Conservation (phyloP, 176 grass and related monocot genomes). For the Leersia perrieri region DNA sequence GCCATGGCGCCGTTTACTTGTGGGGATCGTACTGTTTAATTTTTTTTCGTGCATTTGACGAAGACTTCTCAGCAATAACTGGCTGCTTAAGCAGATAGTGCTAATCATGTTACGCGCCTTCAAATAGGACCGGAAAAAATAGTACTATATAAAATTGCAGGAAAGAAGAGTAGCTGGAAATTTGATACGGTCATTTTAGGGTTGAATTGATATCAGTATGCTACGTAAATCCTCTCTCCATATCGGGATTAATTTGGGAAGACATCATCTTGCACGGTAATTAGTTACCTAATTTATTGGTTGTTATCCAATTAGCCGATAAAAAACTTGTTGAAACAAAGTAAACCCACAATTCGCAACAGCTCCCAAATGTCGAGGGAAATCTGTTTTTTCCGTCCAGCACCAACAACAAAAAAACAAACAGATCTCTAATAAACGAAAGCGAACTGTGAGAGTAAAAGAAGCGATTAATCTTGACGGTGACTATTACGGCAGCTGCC, state of each 20-base stretch:
- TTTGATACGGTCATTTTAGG: not conserved
- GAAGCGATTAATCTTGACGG: not conserved
- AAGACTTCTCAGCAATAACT: not conserved
- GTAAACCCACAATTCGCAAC: not conserved
- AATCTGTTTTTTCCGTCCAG: not conserved
- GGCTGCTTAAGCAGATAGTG: not conserved
- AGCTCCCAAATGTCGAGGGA: not conserved
- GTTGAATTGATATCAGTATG: not conserved
- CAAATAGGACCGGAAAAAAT: not conserved
- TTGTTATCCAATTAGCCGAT: not conserved
- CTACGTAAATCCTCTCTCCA: not conserved
- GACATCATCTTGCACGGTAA: not conserved
- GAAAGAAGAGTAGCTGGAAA: not conserved
- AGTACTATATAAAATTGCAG: not conserved
- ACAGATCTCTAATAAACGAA: not conserved
- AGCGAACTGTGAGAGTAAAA: not conserved
- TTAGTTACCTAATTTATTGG: not conserved
- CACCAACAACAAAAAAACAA: not conserved
- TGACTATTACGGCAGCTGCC: constrained; percentile 1
- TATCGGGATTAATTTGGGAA: not conserved
- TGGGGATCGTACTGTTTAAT: not conserved
- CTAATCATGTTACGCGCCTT: not conserved
- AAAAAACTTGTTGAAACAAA: not conserved
- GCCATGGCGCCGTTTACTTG: not conserved
- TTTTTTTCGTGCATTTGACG: not conserved